A percentile compares a stretch with the other conserved stretches of the same genome.
These are phyloP conservation scores for Nannochloris sp. DNA, from an alignment of 139 green algal genomes.

Conservation along the genomic window DNA sequence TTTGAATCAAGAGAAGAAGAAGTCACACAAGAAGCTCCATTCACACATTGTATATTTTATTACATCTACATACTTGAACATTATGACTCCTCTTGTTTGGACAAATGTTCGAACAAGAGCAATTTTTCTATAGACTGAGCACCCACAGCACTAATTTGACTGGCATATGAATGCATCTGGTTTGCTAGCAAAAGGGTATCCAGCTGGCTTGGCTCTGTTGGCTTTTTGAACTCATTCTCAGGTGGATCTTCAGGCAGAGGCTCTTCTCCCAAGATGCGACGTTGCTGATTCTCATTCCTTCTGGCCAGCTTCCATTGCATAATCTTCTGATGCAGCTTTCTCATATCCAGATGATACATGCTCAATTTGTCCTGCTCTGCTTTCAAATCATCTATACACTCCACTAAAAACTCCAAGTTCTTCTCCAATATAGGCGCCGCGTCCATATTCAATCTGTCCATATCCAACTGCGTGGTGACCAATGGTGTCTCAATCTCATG, in stretches of 20 bases:
- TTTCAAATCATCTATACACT: conserved; percentile 89
- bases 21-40: no score
- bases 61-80: no score
- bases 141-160: conserved; percentile 41
- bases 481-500: conserved; percentile 41
- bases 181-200: conserved; percentile 81
- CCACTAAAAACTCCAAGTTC: conserved; percentile 79
- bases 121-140: conserved; percentile 57
- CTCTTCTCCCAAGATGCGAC: conserved; percentile 68
- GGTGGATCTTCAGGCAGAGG: conserved; percentile 91
- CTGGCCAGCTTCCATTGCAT: conserved; percentile 46
- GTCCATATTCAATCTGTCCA: conserved; percentile 69
- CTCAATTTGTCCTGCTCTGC: conserved; percentile 50
- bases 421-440: conserved; percentile 72
- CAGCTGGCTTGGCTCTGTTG: conserved; percentile 77
- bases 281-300: conserved; percentile 76
- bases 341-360: conserved; percentile 42
- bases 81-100: no score
- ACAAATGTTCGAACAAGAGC: conserved; percentile 54
- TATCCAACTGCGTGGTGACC: conserved; percentile 23
- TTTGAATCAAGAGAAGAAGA: no score
- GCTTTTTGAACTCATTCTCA: conserved; percentile 66
- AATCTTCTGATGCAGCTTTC: conserved; percentile 34
- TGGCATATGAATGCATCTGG: conserved; percentile 54
- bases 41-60: no score